phyloP scores from a whole-genome alignment of 495 filamentous ascomycete genomes.

The Neurospora sp. region DNA sequence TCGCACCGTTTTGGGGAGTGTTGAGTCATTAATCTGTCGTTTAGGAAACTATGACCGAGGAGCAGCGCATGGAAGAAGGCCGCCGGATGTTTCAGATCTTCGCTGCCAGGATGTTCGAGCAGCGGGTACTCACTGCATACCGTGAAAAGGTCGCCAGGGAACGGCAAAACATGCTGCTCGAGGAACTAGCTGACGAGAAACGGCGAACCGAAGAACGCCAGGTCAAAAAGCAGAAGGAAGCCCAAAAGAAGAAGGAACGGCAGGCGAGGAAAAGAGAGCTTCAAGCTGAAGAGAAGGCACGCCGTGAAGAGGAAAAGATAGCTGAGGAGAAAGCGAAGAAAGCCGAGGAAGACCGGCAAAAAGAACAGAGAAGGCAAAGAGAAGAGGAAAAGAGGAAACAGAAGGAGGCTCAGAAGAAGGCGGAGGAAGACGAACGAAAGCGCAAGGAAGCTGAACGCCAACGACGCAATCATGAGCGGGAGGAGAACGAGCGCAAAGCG shows the following conservation, averaged over 20 bases:
- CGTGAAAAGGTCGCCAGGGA: constrained; percentile 91
- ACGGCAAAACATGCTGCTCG: constrained; percentile 80
- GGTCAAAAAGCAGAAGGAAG: constrained; percentile 87
- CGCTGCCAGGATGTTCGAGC: constrained; percentile 98
- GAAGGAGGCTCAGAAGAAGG: constrained; percentile 84
- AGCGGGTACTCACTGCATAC: constrained; percentile 92
- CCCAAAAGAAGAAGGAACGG: constrained; percentile 87
- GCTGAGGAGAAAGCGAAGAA: constrained; percentile 75
- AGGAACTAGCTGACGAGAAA: constrained; percentile 82
- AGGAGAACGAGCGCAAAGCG: constrained; percentile 74
- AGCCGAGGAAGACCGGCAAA: constrained; percentile 67
- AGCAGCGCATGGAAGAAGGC: constrained; percentile 98
- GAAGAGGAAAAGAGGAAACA: constrained; percentile 87
- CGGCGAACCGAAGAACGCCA: constrained; percentile 64
- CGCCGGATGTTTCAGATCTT: constrained; percentile 99
- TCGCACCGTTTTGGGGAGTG: constrained; percentile 1
- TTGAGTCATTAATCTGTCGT: constrained; percentile 22
- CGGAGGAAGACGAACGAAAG: constrained; percentile 73
- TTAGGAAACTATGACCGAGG: constrained; percentile 92
- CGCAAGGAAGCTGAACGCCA: constrained; percentile 53
- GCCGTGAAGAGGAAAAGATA: constrained; percentile 77
- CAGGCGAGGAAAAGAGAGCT: constrained; percentile 73
- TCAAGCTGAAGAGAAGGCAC: constrained; percentile 82
- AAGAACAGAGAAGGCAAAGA: constrained; percentile 67
- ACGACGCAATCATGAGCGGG: constrained; percentile 67